These are phyloP conservation scores for Solanum clarkiae DNA, from an alignment of 257 asterid genomes.

Conservation along the genomic window DNA sequence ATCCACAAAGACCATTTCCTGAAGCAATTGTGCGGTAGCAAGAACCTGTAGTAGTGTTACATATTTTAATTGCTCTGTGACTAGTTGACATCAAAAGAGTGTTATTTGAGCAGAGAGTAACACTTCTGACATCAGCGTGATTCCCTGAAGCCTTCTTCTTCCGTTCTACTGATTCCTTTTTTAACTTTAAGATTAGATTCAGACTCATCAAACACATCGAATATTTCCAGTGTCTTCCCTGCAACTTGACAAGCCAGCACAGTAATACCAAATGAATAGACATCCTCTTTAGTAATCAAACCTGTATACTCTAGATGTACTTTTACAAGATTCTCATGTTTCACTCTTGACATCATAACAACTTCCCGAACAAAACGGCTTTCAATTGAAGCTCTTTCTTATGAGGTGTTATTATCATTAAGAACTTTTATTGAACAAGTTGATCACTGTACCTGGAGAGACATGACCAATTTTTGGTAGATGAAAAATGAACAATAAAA, in stretches of 20 bases:
- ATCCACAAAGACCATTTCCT: slow-evolving; percentile 79
- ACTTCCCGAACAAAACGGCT: slow-evolving; percentile 85
- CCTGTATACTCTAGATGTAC: slow-evolving; percentile 11
- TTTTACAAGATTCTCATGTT: slow-evolving; percentile 92
- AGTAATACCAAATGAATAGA: no score
- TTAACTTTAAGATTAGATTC: slow-evolving; percentile 84
- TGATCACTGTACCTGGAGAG: slow-evolving; percentile 61
- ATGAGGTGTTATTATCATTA: slow-evolving; percentile 50
- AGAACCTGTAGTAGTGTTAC: slow-evolving; percentile 87
- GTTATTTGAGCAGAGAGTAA: slow-evolving; percentile 86
- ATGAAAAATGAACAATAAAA: neutral
- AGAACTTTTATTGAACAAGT: slow-evolving; percentile 87
- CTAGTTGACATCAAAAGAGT: slow-evolving; percentile 87
- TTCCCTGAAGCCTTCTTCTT: slow-evolving; percentile 93
- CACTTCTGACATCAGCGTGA: slow-evolving; percentile 85
- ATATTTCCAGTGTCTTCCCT: slow-evolving; percentile 74
- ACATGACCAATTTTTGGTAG: neutral
- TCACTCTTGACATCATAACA: slow-evolving; percentile 84
- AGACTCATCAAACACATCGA: slow-evolving; percentile 69
- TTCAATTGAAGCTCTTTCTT: slow-evolving; percentile 64
- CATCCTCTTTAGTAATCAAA: no score
- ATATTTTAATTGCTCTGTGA: slow-evolving; percentile 61
- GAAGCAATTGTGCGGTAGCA: slow-evolving; percentile 93
- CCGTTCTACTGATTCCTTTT: slow-evolving; percentile 59
- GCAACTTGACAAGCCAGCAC: slow-evolving; percentile 89